Percentiles rank a stretch among this genome's conserved stretches.
Evolutionary conservation across 192 early-diverging fungal species (phyloP).

Genomic region (Entomortierella parvispora): DNA sequence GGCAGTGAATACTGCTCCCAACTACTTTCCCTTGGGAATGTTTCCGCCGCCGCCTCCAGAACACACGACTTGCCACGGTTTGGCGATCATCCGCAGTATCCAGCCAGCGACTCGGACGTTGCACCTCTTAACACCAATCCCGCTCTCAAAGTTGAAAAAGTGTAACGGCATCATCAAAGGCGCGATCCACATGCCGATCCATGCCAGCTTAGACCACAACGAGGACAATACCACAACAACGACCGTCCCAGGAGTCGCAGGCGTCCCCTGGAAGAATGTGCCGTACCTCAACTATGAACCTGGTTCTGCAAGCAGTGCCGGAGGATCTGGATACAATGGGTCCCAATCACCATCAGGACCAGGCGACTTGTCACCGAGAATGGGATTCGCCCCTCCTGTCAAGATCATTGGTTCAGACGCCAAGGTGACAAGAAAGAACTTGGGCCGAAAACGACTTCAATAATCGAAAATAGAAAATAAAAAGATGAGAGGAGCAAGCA

Average conservation of each 20-base stretch:
- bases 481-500: no score
- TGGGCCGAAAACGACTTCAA: slow-evolving; percentile 33
- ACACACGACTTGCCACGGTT: slow-evolving; percentile 66
- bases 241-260: slow-evolving; percentile 37
- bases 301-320: slow-evolving; percentile 8
- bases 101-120: slow-evolving; percentile 63
- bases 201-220: slow-evolving; percentile 55
- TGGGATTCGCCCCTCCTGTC: slow-evolving; percentile 15
- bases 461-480: not conserved
- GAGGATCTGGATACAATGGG: not conserved
- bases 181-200: slow-evolving; percentile 61
- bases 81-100: slow-evolving; percentile 75
- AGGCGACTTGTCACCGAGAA: slow-evolving; percentile 18
- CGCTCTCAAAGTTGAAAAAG: slow-evolving; percentile 38
- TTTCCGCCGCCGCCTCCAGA: slow-evolving; percentile 57
- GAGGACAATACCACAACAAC: slow-evolving; percentile 16
- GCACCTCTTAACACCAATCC: slow-evolving; percentile 67
- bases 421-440: slow-evolving; percentile 40
- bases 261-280: slow-evolving; percentile 62
- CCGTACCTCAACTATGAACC: slow-evolving; percentile 60
- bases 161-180: slow-evolving; percentile 64
- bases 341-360: slow-evolving; percentile 9
- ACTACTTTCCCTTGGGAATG: slow-evolving; percentile 53
- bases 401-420: slow-evolving; percentile 49
- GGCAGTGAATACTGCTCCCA: slow-evolving; percentile 30